These are phyloP conservation scores for Leccinum longicurvipes DNA, from an alignment of 768 basidiomycete species.

Conservation along the genomic window DNA sequence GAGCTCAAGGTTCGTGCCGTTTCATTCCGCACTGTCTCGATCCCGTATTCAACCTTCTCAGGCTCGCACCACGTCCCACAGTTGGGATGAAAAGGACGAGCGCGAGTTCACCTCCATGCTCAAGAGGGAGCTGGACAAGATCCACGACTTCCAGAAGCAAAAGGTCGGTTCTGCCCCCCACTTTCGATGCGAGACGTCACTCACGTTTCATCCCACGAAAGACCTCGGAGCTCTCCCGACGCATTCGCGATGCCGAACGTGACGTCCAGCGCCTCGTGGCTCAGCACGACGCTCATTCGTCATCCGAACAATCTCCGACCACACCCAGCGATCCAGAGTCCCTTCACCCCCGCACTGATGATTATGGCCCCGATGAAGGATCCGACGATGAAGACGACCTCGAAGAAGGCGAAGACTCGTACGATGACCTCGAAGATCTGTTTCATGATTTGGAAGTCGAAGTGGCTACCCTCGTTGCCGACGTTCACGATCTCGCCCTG, in stretches of 20 bases:
- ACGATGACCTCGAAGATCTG: constrained; percentile 77
- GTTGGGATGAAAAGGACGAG: constrained; percentile 81
- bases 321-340: constrained; percentile 50
- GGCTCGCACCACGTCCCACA: constrained; percentile 49
- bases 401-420: constrained; percentile 50
- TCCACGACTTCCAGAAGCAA: constrained; percentile 86
- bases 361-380: constrained; percentile 58
- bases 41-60: constrained; percentile 13
- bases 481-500: constrained; percentile 86
- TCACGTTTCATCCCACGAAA: constrained; percentile 25
- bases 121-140: constrained; percentile 86
- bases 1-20: constrained; percentile 68
- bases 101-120: constrained; percentile 75
- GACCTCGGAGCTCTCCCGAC: constrained; percentile 77
- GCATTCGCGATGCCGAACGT: constrained; percentile 80
- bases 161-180: constrained; percentile 54
- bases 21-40: background rate
- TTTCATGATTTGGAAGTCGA: constrained; percentile 91
- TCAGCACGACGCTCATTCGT: constrained; percentile 38
- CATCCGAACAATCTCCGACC: constrained; percentile 24
- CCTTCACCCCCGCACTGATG: constrained; percentile 43
- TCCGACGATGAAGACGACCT: constrained; percentile 58
- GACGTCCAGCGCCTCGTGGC: constrained; percentile 76
- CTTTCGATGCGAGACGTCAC: background rate
- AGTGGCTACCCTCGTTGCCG: constrained; percentile 91